Evolutionary conservation across 257 asterid species (phyloP), one percentile per base, ranked within the genome.

Genomic region (Linderniella brevidens): DNA sequence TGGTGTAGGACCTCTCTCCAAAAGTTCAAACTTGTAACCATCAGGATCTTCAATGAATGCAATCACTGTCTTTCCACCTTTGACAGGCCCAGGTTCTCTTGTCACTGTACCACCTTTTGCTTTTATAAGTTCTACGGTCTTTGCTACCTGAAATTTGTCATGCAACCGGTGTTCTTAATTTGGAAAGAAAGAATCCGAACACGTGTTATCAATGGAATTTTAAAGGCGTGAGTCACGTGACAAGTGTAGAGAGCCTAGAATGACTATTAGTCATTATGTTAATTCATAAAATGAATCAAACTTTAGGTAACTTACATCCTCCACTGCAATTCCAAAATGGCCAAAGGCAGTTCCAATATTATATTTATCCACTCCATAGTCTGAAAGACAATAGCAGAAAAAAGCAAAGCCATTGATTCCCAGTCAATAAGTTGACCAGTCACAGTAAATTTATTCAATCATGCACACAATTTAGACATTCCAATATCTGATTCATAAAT

Each of bases 21-120:
- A 54, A 58, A 90, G 88, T 67, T 90, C 99, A 73, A 90, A 90
- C 70, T 78, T 85, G 60, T 90, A 90, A 49, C 99, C 99, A 69
- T 85, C 96, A 45, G 93, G 99, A 68, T 90, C 99, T 67, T 90
- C 96, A 51, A 90, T 57, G 62, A 90, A 90, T 47, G 99, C 99
- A 39, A 90, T 85, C 39, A 85, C 94, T 6, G 96, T 81, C 36
- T 69, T 85, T 29, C 99, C 99, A 35, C 99, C 99, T 79, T 90
- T 85, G 59, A 90, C 99, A 13, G 94, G 86, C 46, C 99, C 93
- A 37, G 99, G 96, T 67, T 90, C 99, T 68, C 99, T 68, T 10
- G 94, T 69, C 52, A 90, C 96, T 57, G 60, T 85, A 46, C 99
- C 99, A 62, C 99, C 99, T 67, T 90, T 90, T 55, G 86, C 94